phyloP scores from a whole-genome alignment of 768 basidiomycete species.

The Macrolepiota fuliginosa region DNA sequence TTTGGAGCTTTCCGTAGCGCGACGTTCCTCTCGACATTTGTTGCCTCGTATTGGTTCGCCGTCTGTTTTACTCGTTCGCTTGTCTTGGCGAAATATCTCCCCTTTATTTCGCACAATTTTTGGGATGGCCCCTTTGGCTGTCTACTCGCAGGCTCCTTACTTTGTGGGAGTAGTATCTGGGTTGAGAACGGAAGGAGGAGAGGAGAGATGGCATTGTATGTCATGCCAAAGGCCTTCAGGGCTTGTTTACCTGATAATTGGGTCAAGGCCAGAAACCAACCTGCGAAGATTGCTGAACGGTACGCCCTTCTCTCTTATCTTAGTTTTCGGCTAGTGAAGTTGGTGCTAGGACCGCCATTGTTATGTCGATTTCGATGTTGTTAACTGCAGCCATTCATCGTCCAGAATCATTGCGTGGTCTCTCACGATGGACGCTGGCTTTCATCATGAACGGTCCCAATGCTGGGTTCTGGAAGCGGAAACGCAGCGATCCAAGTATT shows the following conservation, averaged over 20 bases:
- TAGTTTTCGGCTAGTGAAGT: slow-evolving; percentile 2
- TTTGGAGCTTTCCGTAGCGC: slow-evolving; percentile 62
- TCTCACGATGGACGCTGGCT: slow-evolving; percentile 69
- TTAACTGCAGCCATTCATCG: slow-evolving; percentile 61
- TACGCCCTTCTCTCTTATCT: slow-evolving; percentile 26
- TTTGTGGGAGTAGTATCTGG: slow-evolving; percentile 77
- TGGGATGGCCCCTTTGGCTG: slow-evolving; percentile 79
- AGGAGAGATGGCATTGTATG: slow-evolving; percentile 80
- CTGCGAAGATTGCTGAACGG: slow-evolving; percentile 52
- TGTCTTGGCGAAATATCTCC: slow-evolving; percentile 60
- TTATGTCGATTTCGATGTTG: slow-evolving; percentile 62
- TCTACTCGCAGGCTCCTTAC: slow-evolving; percentile 60
- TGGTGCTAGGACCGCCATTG: slow-evolving; percentile 48
- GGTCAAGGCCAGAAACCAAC: slow-evolving; percentile 40
- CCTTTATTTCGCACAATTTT: slow-evolving; percentile 68
- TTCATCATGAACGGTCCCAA: slow-evolving; percentile 65
- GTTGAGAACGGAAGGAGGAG: slow-evolving; percentile 69
- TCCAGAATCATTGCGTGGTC: slow-evolving; percentile 65
- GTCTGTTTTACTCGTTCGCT: slow-evolving; percentile 72
- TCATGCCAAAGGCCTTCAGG: slow-evolving; percentile 67
- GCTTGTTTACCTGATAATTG: slow-evolving; percentile 58
- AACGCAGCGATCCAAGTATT: slow-evolving; percentile 28
- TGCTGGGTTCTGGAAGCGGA: slow-evolving; percentile 50
- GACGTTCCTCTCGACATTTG: slow-evolving; percentile 68
- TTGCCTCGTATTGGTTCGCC: slow-evolving; percentile 66